Percentiles rank a stretch among this genome's conserved stretches.
Conservation (phyloP, 768 basidiomycete species). For the Suillus cothurnatus region DNA sequence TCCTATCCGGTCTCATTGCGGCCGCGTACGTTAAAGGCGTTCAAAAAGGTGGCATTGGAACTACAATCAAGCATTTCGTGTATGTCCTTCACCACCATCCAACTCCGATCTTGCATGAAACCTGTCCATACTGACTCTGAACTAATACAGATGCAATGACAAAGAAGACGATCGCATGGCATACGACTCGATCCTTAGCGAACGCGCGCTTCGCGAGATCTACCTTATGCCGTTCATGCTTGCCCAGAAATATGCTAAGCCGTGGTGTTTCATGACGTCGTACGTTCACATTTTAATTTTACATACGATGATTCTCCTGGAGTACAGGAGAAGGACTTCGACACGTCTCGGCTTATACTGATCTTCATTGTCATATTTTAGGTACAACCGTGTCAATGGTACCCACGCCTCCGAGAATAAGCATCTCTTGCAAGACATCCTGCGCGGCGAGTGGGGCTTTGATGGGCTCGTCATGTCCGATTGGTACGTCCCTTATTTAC, state of each 20-base stretch:
- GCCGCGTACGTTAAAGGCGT: conserved; percentile 77
- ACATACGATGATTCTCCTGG: not conserved
- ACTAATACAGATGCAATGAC: conserved; percentile 63
- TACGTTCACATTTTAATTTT: conserved; percentile 36
- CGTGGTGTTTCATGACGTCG: conserved; percentile 65
- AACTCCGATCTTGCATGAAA: not conserved
- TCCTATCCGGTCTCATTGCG: conserved; percentile 69
- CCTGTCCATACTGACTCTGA: not conserved
- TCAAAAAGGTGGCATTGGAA: conserved; percentile 74
- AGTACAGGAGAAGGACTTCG: not conserved
- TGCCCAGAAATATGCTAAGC: conserved; percentile 49
- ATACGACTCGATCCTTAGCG: conserved; percentile 53
- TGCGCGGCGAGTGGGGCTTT: conserved; percentile 75
- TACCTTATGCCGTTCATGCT: conserved; percentile 68
- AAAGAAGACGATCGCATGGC: conserved; percentile 77
- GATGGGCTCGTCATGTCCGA: conserved; percentile 81
- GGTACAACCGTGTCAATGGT: conserved; percentile 79
- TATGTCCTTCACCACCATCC: conserved; percentile 30
- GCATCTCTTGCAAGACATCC: conserved; percentile 57
- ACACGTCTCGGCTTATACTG: not conserved
- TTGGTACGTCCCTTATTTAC: conserved; percentile 48
- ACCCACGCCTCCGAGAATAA: conserved; percentile 69
- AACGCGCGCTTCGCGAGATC: conserved; percentile 57
- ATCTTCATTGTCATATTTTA: conserved; percentile 26
- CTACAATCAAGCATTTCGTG: conserved; percentile 84